phyloP scores from a whole-genome alignment of 352 stramenopile genomes.

The Phytophthora sp. region DNA sequence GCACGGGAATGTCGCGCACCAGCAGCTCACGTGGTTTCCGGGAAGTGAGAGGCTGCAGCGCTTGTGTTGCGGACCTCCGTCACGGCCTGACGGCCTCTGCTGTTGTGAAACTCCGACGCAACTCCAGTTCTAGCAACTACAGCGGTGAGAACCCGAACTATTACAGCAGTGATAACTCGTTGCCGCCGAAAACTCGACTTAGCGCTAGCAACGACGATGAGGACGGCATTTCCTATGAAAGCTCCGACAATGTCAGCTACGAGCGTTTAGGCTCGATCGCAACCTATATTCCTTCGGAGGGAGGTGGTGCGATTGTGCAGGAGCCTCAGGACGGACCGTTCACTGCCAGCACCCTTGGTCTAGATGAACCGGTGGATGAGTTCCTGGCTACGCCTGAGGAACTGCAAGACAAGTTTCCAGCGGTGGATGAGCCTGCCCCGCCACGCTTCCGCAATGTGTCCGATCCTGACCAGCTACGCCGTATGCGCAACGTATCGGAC shows the following conservation, averaged over 20 bases:
- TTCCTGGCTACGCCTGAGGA: slow-evolving; percentile 36
- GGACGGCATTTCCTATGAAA: slow-evolving; percentile 34
- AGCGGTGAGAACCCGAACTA: slow-evolving; percentile 21
- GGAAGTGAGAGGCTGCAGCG: slow-evolving; percentile 36
- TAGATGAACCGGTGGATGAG: slow-evolving; percentile 34
- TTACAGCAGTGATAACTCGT: slow-evolving; percentile 15
- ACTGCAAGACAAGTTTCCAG: slow-evolving; percentile 41
- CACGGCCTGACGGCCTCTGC: slow-evolving; percentile 31
- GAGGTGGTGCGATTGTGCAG: slow-evolving; percentile 29
- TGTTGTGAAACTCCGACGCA: slow-evolving; percentile 10
- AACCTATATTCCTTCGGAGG: slow-evolving; percentile 36
- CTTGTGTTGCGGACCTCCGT: slow-evolving; percentile 41
- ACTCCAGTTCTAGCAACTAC: slow-evolving; percentile 21
- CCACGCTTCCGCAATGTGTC: slow-evolving; percentile 41
- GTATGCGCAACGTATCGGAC: slow-evolving; percentile 42
- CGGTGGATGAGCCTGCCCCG: slow-evolving; percentile 30
- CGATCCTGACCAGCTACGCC: slow-evolving; percentile 34
- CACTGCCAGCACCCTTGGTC: slow-evolving; percentile 16
- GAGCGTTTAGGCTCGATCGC: slow-evolving; percentile 39
- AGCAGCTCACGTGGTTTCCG: slow-evolving; percentile 15
- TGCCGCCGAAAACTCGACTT: slow-evolving; percentile 22
- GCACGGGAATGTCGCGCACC: slow-evolving; percentile 4
- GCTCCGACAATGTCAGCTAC: slow-evolving; percentile 37
- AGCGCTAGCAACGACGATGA: slow-evolving; percentile 34
- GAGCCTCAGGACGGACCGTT: slow-evolving; percentile 22